A percentile compares a stretch with the other conserved stretches of the same genome.
Conservation (phyloP, 192 early-diverging fungal species). For the Coemansia sp. region DNA sequence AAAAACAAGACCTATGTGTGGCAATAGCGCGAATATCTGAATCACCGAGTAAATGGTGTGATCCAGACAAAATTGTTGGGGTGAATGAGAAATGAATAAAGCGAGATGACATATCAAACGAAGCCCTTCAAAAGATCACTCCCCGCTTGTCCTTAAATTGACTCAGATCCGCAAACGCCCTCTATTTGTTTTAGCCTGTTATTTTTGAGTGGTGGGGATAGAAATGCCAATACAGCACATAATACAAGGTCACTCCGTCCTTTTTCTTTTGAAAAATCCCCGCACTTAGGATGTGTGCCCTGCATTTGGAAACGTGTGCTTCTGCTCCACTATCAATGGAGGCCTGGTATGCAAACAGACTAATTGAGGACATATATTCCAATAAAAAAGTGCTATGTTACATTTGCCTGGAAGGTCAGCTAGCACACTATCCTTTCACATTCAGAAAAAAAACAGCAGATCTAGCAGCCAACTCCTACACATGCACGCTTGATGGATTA, state of each 20-base stretch:
- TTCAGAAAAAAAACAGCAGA: not conserved
- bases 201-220: too few relatives aligned
- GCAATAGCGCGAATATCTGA: not conserved
- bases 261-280: too few relatives aligned
- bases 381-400: too few relatives aligned
- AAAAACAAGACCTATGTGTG: not conserved
- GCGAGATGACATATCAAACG: not conserved
- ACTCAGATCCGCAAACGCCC: not conserved
- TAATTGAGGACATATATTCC: too few relatives aligned
- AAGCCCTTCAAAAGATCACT: not conserved
- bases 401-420: too few relatives aligned
- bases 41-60: constrained; percentile 5
- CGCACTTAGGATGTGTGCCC: too few relatives aligned
- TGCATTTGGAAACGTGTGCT: too few relatives aligned
- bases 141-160: not conserved
- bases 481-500: not conserved
- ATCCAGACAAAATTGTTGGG: not conserved
- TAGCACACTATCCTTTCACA: not conserved
- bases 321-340: too few relatives aligned
- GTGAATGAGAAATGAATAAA: not conserved
- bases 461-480: not conserved
- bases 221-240: too few relatives aligned
- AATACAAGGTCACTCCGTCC: too few relatives aligned
- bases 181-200: too few relatives aligned
- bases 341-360: too few relatives aligned